Evolutionary conservation across 1,139 yeast genomes (phyloP).

Genomic region (Scheffersomyces illinoinensis): DNA sequence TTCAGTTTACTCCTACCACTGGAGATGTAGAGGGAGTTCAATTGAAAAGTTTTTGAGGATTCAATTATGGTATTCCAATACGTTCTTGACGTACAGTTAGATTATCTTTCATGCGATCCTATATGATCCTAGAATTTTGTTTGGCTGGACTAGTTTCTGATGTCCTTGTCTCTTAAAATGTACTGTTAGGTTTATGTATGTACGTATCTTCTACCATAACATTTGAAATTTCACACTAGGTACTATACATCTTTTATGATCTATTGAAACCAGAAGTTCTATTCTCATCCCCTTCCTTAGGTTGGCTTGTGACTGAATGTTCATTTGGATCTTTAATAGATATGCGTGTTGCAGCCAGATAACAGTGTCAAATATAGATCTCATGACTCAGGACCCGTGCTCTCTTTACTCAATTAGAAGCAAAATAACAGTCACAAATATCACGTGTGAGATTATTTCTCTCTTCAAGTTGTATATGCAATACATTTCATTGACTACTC

Average conservation of each 20-base stretch:
- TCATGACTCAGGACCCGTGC: neutral
- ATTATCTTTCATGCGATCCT: too few relatives aligned
- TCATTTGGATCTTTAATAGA: neutral
- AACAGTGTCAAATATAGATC: neutral
- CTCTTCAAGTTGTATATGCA: neutral
- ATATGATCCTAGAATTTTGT: too few relatives aligned
- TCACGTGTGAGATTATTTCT: slow-evolving; percentile 9
- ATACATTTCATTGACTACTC: neutral
- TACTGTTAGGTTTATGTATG: too few relatives aligned
- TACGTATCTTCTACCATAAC: neutral
- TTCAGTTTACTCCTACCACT: too few relatives aligned
- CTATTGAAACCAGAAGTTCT: too few relatives aligned
- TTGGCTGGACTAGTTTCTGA: too few relatives aligned
- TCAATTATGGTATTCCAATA: too few relatives aligned
- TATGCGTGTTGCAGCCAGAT: neutral
- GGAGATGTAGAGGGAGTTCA: too few relatives aligned
- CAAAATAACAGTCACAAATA: slow-evolving; percentile 15
- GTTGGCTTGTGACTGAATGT: neutral
- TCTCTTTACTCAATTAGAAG: too few relatives aligned
- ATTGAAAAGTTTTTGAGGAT: too few relatives aligned
- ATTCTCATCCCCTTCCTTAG: neutral
- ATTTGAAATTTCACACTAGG: neutral
- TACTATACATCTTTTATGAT: neutral
- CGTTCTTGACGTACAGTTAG: too few relatives aligned
- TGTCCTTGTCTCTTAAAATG: too few relatives aligned